These are phyloP conservation scores for Hygrocybe punicea DNA, from an alignment of 768 basidiomycete species.

Conservation along the genomic window DNA sequence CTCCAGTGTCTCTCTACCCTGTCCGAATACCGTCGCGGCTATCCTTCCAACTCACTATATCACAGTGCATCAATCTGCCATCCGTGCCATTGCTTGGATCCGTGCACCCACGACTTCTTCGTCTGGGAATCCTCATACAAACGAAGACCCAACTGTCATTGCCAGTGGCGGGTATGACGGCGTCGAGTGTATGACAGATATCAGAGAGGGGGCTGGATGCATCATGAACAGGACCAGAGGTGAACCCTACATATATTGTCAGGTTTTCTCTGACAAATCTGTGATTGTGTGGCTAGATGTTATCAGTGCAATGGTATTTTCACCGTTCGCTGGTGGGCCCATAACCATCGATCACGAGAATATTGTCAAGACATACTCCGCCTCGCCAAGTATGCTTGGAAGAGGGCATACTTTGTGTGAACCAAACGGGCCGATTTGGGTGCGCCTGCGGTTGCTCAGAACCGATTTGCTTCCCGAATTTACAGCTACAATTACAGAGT, in stretches of 20 bases:
- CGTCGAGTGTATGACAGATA: conserved; percentile 68
- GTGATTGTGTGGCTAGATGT: conserved; percentile 55
- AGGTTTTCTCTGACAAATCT: neutral
- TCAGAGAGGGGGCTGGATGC: conserved; percentile 63
- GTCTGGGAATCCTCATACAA: conserved; percentile 43
- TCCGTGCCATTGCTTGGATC: conserved; percentile 75
- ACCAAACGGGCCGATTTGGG: conserved; percentile 81
- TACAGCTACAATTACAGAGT: conserved; percentile 44
- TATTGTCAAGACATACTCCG: conserved; percentile 68
- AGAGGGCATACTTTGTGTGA: conserved; percentile 69
- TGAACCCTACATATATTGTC: conserved; percentile 19
- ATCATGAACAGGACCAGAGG: conserved; percentile 79
- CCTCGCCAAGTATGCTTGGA: conserved; percentile 70
- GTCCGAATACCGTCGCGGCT: conserved; percentile 18
- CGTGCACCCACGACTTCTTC: conserved; percentile 56
- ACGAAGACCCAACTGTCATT: conserved; percentile 67
- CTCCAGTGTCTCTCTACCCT: neutral
- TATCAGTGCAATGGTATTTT: conserved; percentile 64
- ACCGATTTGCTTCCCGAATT: neutral
- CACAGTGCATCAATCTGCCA: conserved; percentile 71
- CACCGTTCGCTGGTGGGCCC: conserved; percentile 62
- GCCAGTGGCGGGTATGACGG: conserved; percentile 82
- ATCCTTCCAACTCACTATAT: conserved; percentile 71
- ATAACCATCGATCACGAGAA: conserved; percentile 84
- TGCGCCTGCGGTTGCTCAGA: conserved; percentile 33